phyloP scores from a whole-genome alignment of 805 yeast species.

The Wickerhamiella australiensis region DNA sequence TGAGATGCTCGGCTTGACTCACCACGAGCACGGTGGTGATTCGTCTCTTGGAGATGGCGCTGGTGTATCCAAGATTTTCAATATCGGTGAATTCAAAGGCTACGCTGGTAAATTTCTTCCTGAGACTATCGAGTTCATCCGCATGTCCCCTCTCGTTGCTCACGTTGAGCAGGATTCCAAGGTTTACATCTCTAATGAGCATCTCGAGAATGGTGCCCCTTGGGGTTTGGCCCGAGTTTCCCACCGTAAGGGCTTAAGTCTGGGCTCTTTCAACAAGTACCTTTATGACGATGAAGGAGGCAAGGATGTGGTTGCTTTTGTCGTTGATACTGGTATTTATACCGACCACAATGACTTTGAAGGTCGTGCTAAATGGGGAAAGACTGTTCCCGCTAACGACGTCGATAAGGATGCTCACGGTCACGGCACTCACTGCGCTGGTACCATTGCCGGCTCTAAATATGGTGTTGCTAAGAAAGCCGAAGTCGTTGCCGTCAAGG shows the following conservation, averaged over 20 bases:
- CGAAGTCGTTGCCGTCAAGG: conserved; percentile 47
- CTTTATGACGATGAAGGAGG: conserved; percentile 44
- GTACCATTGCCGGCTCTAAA: conserved; percentile 41
- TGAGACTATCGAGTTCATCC: conserved; percentile 59
- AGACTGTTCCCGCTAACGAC: conserved; percentile 36
- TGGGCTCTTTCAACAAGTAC: conserved; percentile 48
- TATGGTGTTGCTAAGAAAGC: conserved; percentile 51
- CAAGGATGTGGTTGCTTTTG: conserved; percentile 34
- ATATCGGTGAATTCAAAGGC: conserved; percentile 49
- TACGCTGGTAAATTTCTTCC: conserved; percentile 78
- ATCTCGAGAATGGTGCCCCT: conserved; percentile 52
- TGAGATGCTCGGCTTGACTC: conserved; percentile 42
- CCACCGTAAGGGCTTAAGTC: conserved; percentile 49
- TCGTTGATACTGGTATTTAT: conserved; percentile 49
- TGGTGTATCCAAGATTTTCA: conserved; percentile 31
- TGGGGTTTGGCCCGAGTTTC: conserved; percentile 68
- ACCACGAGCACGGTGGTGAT: conserved; percentile 22
- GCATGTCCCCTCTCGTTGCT: conserved; percentile 42
- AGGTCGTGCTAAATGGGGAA: conserved; percentile 46
- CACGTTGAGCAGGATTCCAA: conserved; percentile 52
- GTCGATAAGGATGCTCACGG: conserved; percentile 42
- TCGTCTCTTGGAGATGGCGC: conserved; percentile 31
- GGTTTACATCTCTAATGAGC: conserved; percentile 38
- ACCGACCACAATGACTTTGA: conserved; percentile 39
- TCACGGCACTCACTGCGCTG: conserved; percentile 53